phyloP scores from a whole-genome alignment of 257 asterid species.

The Gentiana macrophylla region DNA sequence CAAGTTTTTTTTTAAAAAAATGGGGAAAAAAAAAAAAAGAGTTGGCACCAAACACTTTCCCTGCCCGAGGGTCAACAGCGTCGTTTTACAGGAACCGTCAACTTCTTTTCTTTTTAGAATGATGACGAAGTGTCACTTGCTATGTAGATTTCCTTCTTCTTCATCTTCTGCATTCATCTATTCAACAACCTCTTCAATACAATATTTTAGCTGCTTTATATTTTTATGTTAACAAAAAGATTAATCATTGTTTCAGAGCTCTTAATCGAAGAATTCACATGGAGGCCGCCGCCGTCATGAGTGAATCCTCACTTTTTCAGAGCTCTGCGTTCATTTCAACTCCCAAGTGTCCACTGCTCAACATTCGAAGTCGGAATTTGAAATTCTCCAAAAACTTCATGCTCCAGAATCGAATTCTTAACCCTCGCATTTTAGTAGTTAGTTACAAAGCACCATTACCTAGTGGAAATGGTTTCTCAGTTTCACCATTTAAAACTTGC shows the following conservation, averaged over 20 bases:
- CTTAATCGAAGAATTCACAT: conserved; percentile 16
- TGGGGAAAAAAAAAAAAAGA: too few relatives aligned
- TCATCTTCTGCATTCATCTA: neutral
- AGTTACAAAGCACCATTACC: conserved; percentile 16
- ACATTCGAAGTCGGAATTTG: conserved; percentile 16
- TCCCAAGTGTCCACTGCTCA: conserved; percentile 20
- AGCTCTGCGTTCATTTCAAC: conserved; percentile 17
- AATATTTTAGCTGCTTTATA: too few relatives aligned
- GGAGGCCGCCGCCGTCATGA: conserved; percentile 31
- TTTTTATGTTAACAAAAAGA: neutral
- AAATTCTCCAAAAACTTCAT: conserved; percentile 21
- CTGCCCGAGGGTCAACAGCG: too few relatives aligned
- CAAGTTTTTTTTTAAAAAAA: too few relatives aligned
- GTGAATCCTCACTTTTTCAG: conserved; percentile 24
- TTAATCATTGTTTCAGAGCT: neutral
- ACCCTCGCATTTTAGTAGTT: neutral
- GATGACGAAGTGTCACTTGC: too few relatives aligned
- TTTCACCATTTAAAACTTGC: conserved; percentile 4
- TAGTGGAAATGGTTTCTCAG: conserved; percentile 16
- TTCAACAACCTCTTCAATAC: neutral
- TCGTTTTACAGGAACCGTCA: too few relatives aligned
- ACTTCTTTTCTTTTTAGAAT: too few relatives aligned
- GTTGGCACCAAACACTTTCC: too few relatives aligned
- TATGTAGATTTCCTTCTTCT: conserved; percentile 28
- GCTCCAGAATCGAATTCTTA: conserved; percentile 5